Percentiles rank a stretch among this genome's conserved stretches.
These are phyloP conservation scores for Tephrocybe sp. DNA, from an alignment of 768 basidiomycete genomes.

Conservation along the genomic window DNA sequence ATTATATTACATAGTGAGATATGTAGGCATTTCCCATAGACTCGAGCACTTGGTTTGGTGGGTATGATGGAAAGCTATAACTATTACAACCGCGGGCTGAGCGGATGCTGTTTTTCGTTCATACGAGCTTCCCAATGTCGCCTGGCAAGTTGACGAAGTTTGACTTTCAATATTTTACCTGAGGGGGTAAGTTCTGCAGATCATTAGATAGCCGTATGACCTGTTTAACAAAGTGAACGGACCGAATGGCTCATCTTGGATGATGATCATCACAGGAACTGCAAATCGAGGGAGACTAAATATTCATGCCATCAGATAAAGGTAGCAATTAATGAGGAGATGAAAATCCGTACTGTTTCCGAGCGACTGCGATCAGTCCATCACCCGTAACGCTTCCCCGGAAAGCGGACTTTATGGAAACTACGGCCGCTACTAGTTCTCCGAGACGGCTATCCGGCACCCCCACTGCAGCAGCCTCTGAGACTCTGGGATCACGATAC, in stretches of 20 bases:
- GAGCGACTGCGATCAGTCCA: constrained; percentile 42
- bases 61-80: no score
- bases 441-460: constrained; percentile 59
- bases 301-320: not conserved
- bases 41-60: no score
- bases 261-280: constrained; percentile 60
- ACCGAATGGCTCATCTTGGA: constrained; percentile 47
- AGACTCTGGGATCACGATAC: constrained; percentile 52
- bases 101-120: not conserved
- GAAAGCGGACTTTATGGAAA: constrained; percentile 48
- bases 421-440: constrained; percentile 59
- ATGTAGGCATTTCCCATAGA: no score
- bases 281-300: constrained; percentile 51
- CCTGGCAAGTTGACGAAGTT: constrained; percentile 45
- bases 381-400: constrained; percentile 48
- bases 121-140: constrained; percentile 36
- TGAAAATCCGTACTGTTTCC: constrained; percentile 41
- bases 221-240: constrained; percentile 2
- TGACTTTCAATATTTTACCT: constrained; percentile 56
- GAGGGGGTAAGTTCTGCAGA: constrained; percentile 53
- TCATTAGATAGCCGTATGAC: not conserved
- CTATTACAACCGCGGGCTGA: not conserved
- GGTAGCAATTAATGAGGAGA: not conserved
- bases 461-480: constrained; percentile 59
- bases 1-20: no score